phyloP scores from a whole-genome alignment of 2,329 filamentous ascomycete species.

The Aspergillus japonicus region DNA sequence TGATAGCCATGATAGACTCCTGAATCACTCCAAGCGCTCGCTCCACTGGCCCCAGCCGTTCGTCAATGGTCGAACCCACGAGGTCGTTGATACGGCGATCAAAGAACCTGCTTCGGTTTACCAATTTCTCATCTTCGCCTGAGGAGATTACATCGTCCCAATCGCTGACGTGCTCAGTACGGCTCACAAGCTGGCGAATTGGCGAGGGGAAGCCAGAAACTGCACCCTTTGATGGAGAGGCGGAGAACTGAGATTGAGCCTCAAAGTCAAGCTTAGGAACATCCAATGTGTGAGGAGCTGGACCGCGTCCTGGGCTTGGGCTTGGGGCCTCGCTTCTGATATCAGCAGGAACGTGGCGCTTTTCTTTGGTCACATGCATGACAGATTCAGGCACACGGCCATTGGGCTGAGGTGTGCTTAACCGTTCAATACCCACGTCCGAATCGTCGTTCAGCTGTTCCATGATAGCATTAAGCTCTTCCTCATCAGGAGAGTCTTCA shows the following conservation, averaged over 20 bases:
- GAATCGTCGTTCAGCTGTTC: slow-evolving; percentile 74
- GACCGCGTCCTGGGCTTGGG: slow-evolving; percentile 63
- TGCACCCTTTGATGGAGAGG: slow-evolving; percentile 65
- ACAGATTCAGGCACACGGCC: slow-evolving; percentile 35
- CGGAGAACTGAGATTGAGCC: slow-evolving; percentile 44
- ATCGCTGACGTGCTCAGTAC: slow-evolving; percentile 70
- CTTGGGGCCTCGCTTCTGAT: slow-evolving; percentile 69
- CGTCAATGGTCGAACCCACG: slow-evolving; percentile 73
- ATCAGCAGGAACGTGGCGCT: slow-evolving; percentile 52
- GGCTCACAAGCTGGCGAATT: slow-evolving; percentile 63
- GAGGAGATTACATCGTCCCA: slow-evolving; percentile 88
- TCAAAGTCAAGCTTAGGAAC: slow-evolving; percentile 40
- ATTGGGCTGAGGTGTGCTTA: slow-evolving; percentile 35
- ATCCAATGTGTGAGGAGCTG: slow-evolving; percentile 47
- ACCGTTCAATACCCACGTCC: slow-evolving; percentile 70
- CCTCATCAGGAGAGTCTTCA: slow-evolving; percentile 38
- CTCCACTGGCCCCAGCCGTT: slow-evolving; percentile 77
- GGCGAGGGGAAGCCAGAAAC: slow-evolving; percentile 53
- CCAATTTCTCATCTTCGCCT: slow-evolving; percentile 78
- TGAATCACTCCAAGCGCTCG: slow-evolving; percentile 75
- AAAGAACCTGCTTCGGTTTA: slow-evolving; percentile 81
- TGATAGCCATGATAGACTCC: slow-evolving; percentile 61
- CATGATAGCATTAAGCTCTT: slow-evolving; percentile 93
- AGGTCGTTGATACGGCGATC: slow-evolving; percentile 85
- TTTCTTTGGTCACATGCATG: slow-evolving; percentile 53